phyloP scores from a whole-genome alignment of 208 protist genomes.

The Crithidia bombi region DNA sequence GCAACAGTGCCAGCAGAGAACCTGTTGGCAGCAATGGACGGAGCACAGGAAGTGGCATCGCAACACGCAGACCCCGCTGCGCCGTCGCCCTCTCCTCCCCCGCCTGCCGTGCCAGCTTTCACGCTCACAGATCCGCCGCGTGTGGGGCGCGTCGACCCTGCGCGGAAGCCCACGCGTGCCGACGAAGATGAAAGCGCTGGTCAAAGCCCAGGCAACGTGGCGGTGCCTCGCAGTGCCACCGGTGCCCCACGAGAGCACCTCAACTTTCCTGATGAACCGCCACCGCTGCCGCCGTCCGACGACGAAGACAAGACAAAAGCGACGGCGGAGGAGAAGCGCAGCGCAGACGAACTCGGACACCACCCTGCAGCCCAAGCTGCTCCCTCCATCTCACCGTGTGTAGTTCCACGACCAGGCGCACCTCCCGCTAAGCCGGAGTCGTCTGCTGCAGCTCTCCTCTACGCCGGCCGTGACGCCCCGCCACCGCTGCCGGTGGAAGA shows the following conservation, averaged over 20 bases:
- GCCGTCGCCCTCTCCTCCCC: background rate
- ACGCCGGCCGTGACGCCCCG: slow-evolving; percentile 7
- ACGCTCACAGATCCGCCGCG: slow-evolving; percentile 22
- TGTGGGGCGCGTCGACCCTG: background rate
- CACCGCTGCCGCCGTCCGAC: slow-evolving; percentile 25
- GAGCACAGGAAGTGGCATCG: background rate
- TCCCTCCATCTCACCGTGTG: background rate
- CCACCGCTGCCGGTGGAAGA: slow-evolving; percentile 27
- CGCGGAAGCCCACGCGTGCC: background rate
- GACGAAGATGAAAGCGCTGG: no score
- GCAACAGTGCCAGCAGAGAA: no score
- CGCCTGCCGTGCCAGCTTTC: slow-evolving; percentile 2
- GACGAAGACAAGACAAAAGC: background rate
- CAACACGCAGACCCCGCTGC: background rate
- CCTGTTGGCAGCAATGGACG: background rate
- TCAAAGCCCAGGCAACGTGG: no score
- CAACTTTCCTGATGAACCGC: slow-evolving; percentile 21
- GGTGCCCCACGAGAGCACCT: background rate
- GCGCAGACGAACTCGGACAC: background rate
- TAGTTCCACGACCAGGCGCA: background rate
- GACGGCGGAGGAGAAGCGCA: background rate
- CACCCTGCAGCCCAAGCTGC: background rate
- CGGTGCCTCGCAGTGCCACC: no score
- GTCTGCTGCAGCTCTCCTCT: background rate
- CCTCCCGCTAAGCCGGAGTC: background rate